Evolutionary conservation across 345 rosid species (phyloP).

Genomic region (Eutrema japonicum): DNA sequence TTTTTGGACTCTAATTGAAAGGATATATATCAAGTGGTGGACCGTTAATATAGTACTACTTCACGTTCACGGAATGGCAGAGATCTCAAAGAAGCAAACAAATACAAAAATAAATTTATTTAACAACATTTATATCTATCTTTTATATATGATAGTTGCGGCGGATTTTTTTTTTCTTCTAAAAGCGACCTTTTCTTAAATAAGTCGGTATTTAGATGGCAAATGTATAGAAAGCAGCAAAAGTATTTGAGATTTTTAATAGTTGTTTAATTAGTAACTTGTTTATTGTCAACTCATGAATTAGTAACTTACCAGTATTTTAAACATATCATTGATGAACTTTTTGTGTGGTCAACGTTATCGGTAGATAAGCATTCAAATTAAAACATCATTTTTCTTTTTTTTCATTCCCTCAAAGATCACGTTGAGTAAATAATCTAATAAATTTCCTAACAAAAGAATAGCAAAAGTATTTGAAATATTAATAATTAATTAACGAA

Average conservation of each 20-base stretch:
- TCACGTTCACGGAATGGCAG: conserved; percentile 48
- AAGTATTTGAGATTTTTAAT: neutral
- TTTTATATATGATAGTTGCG: conserved; percentile 26
- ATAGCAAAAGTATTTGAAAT: neutral
- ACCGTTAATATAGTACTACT: conserved; percentile 39
- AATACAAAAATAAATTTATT: neutral
- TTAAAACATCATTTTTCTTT: neutral
- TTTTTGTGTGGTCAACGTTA: neutral
- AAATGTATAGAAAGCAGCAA: conserved; percentile 11
- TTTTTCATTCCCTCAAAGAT: neutral
- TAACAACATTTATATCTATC: conserved; percentile 1
- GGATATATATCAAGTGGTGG: conserved; percentile 43
- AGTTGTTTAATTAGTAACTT: conserved; percentile 1
- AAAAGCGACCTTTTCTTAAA: conserved; percentile 19
- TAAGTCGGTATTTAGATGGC: conserved; percentile 23
- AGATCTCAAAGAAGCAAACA: conserved; percentile 33
- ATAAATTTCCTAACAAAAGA: conserved; percentile 24
- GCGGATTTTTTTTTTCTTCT: conserved; percentile 17
- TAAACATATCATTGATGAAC: neutral
- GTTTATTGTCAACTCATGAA: conserved; percentile 31
- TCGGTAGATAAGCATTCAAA: neutral
- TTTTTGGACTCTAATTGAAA: conserved; percentile 37
- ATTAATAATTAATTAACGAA: neutral
- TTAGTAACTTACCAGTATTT: neutral
- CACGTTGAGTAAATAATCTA: conserved; percentile 6